These are phyloP conservation scores for Austroboletus niveus DNA, from an alignment of 1,284 basidiomycete genomes.

Conservation along the genomic window DNA sequence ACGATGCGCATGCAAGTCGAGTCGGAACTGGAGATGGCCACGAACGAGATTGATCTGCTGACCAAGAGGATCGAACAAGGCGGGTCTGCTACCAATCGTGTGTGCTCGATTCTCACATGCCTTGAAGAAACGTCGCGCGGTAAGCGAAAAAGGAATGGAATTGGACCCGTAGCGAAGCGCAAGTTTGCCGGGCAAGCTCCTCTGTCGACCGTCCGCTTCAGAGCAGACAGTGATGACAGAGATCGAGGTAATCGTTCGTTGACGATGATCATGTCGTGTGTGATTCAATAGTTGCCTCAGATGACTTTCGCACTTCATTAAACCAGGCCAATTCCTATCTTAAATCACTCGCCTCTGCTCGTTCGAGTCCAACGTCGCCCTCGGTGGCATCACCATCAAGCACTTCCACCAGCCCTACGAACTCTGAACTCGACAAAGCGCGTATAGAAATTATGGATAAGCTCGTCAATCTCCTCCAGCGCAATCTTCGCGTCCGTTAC, in stretches of 20 bases:
- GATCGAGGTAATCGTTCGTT: slow-evolving; percentile 24
- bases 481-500: slow-evolving; percentile 74
- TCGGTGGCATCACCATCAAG: slow-evolving; percentile 37
- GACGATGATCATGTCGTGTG: background rate
- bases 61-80: slow-evolving; percentile 59
- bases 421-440: slow-evolving; percentile 51
- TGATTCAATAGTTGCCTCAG: slow-evolving; percentile 31
- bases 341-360: slow-evolving; percentile 51
- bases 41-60: slow-evolving; percentile 67
- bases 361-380: slow-evolving; percentile 46
- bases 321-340: slow-evolving; percentile 58
- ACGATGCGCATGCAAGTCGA: slow-evolving; percentile 70
- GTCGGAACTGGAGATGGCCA: slow-evolving; percentile 72
- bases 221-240: slow-evolving; percentile 40
- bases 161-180: slow-evolving; percentile 34
- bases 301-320: slow-evolving; percentile 69
- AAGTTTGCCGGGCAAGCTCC: slow-evolving; percentile 39
- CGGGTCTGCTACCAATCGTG: slow-evolving; percentile 31
- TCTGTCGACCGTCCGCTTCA: slow-evolving; percentile 24
- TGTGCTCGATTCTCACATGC: background rate
- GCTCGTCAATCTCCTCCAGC: slow-evolving; percentile 70
- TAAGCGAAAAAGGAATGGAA: slow-evolving; percentile 37
- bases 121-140: slow-evolving; percentile 40
- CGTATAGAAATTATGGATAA: slow-evolving; percentile 64
- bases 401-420: slow-evolving; percentile 32